Percentiles rank a stretch among this genome's conserved stretches.
Evolutionary conservation across 2,329 filamentous ascomycete species (phyloP).

Genomic region (Venturia pyrina): DNA sequence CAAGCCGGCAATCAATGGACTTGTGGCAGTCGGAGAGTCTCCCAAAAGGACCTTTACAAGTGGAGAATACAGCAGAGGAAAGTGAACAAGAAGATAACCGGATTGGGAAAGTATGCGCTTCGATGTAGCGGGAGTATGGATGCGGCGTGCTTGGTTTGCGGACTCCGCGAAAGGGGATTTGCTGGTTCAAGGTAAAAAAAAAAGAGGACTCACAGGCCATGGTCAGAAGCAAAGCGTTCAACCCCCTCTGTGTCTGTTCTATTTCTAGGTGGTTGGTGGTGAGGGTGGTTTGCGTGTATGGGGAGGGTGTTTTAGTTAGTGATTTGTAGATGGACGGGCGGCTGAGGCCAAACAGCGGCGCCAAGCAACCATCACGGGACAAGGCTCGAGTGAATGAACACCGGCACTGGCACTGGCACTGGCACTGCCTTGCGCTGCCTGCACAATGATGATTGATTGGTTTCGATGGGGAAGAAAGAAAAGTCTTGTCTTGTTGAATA

Average conservation of each 20-base stretch:
- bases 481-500: too few species aligned
- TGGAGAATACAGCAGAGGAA: not conserved
- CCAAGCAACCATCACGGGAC: not conserved
- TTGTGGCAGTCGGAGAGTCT: not conserved
- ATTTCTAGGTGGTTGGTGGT: conserved; percentile 13
- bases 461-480: too few species aligned
- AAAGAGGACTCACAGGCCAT: conserved; percentile 49
- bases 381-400: too few species aligned
- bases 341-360: not conserved
- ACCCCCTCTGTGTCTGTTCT: conserved; percentile 13
- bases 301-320: not conserved
- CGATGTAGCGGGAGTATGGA: conserved; percentile 25
- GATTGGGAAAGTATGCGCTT: conserved; percentile 14
- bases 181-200: not conserved
- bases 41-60: not conserved
- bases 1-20: not conserved
- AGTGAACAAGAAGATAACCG: not conserved
- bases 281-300: not conserved
- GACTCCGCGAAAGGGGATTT: not conserved
- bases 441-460: too few species aligned
- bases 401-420: too few species aligned
- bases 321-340: not conserved
- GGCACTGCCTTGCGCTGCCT: too few species aligned
- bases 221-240: conserved; percentile 37
- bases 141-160: conserved; percentile 24